phyloP scores from a whole-genome alignment of 257 asterid genomes.

The Orobanche coerulescens region DNA sequence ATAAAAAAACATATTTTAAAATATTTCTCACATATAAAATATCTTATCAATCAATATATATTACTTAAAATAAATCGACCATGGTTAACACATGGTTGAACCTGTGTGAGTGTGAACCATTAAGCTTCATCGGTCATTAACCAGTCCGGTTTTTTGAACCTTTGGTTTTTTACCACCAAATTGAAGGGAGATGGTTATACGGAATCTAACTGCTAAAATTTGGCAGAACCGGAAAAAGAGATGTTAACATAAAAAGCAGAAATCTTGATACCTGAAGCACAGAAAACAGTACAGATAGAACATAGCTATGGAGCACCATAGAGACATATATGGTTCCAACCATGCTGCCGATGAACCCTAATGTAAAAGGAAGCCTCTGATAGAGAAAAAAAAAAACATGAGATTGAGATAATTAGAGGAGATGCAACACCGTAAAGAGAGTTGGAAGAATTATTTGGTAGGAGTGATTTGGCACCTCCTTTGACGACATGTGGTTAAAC shows the following conservation, averaged over 20 bases:
- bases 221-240: not conserved
- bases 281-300: slow-evolving; percentile 77
- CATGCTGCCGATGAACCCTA: slow-evolving; percentile 89
- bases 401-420: slow-evolving; percentile 19
- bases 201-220: not conserved
- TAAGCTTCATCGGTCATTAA: too few species aligned
- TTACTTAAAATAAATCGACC: too few species aligned
- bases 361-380: slow-evolving; percentile 92
- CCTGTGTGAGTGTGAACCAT: too few species aligned
- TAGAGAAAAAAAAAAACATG: slow-evolving; percentile 22
- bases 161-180: too few species aligned
- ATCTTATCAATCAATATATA: too few species aligned
- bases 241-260: slow-evolving; percentile 1
- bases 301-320: slow-evolving; percentile 93
- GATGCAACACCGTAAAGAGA: slow-evolving; percentile 10
- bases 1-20: too few species aligned
- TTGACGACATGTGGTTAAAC: slow-evolving; percentile 72
- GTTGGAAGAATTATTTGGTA: not conserved
- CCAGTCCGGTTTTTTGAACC: too few species aligned
- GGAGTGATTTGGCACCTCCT: slow-evolving; percentile 50
- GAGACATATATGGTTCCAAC: slow-evolving; percentile 83
- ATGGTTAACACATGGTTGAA: too few species aligned
- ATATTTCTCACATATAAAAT: too few species aligned
- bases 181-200: not conserved
- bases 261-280: slow-evolving; percentile 62